Conservation (phyloP, 129 eudicot species). For the Sambucus nigra region DNA sequence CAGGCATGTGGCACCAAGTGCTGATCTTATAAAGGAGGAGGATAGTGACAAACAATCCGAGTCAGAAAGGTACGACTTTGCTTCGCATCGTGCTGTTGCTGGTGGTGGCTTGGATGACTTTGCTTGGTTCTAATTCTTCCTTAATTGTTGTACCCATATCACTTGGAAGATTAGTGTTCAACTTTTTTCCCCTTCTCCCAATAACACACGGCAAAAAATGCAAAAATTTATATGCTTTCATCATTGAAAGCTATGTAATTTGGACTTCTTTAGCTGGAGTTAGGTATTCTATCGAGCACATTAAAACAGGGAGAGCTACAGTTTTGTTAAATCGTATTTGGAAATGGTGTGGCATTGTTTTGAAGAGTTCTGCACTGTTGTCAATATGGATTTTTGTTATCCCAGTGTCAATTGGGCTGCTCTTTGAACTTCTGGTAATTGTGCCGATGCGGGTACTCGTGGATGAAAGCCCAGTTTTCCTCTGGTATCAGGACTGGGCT, state of each 20-base stretch:
- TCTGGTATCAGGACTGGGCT: slow-evolving; percentile 94
- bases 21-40: slow-evolving; percentile 30
- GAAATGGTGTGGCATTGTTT: slow-evolving; percentile 81
- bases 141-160: slow-evolving; percentile 69
- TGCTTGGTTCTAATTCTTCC: slow-evolving; percentile 56
- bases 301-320: slow-evolving; percentile 57
- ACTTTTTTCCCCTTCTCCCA: slow-evolving; percentile 80
- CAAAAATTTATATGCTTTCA: slow-evolving; percentile 86
- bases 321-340: slow-evolving; percentile 55
- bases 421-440: slow-evolving; percentile 81
- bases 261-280: slow-evolving; percentile 83
- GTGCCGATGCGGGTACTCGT: slow-evolving; percentile 94
- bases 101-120: slow-evolving; percentile 86
- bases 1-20: slow-evolving; percentile 30
- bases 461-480: slow-evolving; percentile 92
- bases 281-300: slow-evolving; percentile 61
- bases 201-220: slow-evolving; percentile 87
- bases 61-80: slow-evolving; percentile 69
- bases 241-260: slow-evolving; percentile 82
- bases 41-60: slow-evolving; percentile 64
- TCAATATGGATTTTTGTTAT: slow-evolving; percentile 89
- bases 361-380: slow-evolving; percentile 66
- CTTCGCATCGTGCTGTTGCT: slow-evolving; percentile 67
- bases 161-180: slow-evolving; percentile 69
- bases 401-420: slow-evolving; percentile 75